A percentile compares a stretch with the other conserved stretches of the same genome.
Conservation (phyloP, 495 filamentous ascomycete genomes). For the Coniosporium apollinis region DNA sequence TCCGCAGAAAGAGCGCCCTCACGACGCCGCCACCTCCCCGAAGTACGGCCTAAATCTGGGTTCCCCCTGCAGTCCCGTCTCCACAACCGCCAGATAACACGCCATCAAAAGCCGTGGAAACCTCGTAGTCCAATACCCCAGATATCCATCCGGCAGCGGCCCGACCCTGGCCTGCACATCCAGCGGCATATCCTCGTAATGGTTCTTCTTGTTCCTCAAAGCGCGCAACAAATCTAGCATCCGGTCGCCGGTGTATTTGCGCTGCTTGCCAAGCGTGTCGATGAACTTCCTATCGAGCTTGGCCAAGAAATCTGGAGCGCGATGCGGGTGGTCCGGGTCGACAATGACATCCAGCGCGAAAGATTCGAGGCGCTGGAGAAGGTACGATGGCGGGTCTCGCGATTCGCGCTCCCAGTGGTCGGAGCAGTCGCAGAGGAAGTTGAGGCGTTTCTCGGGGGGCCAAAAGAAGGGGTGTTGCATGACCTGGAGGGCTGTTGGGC, state of each 20-base stretch:
- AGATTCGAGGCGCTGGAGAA: slow-evolving; percentile 46
- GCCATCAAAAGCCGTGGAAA: slow-evolving; percentile 74
- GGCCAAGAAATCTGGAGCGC: slow-evolving; percentile 55
- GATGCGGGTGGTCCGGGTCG: slow-evolving; percentile 30
- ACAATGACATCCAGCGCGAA: slow-evolving; percentile 28
- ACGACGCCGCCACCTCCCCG: too few species aligned
- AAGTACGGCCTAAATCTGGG: slow-evolving; percentile 71
- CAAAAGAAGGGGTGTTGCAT: slow-evolving; percentile 95
- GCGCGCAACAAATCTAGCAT: slow-evolving; percentile 80
- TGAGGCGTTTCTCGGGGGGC: slow-evolving; percentile 66
- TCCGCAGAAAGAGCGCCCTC: too few species aligned
- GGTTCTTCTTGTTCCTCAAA: slow-evolving; percentile 66
- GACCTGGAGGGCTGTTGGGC: slow-evolving; percentile 54
- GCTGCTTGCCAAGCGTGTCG: slow-evolving; percentile 78
- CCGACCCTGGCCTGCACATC: slow-evolving; percentile 24
- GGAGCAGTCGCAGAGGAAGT: slow-evolving; percentile 81
- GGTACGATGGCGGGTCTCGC: slow-evolving; percentile 55
- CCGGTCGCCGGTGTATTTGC: slow-evolving; percentile 74
- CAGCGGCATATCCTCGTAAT: slow-evolving; percentile 29
- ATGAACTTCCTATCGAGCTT: slow-evolving; percentile 62
- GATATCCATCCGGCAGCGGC: slow-evolving; percentile 64
- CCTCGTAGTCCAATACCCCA: slow-evolving; percentile 64
- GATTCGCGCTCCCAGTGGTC: slow-evolving; percentile 90
- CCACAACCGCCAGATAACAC: slow-evolving; percentile 57
- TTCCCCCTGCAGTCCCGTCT: slow-evolving; percentile 43